Evolutionary conservation across 345 rosid species (phyloP).

Genomic region (Lepidium africanum): DNA sequence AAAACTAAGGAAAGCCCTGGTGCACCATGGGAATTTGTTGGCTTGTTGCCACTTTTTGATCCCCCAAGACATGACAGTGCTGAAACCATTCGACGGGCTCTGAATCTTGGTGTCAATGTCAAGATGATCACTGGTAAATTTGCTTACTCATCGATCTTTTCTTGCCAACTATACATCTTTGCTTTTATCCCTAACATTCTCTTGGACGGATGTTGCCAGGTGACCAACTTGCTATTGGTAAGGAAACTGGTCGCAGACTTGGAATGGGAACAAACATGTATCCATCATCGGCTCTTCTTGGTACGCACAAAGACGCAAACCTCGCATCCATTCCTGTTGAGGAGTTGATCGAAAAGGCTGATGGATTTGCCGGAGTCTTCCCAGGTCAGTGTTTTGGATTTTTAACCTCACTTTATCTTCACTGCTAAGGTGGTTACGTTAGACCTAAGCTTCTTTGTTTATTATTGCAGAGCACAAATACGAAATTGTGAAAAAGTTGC

Average conservation of each 20-base stretch:
- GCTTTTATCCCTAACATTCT: not conserved
- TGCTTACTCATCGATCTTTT: not conserved
- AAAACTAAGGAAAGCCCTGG: conserved; percentile 73
- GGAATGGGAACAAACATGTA: conserved; percentile 99
- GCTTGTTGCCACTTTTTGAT: conserved; percentile 90
- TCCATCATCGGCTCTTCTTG: conserved; percentile 91
- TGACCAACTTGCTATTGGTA: conserved; percentile 95
- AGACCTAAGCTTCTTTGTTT: conserved; percentile 1
- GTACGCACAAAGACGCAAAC: conserved; percentile 69
- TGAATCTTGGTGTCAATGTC: conserved; percentile 91
- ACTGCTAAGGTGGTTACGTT: not conserved
- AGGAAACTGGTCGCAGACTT: conserved; percentile 97
- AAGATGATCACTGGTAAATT: conserved; percentile 90
- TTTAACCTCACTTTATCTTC: not conserved
- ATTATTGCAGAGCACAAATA: conserved; percentile 72
- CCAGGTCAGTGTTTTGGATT: conserved; percentile 45
- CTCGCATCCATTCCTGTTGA: conserved; percentile 80
- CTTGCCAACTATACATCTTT: not conserved
- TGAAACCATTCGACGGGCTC: conserved; percentile 90
- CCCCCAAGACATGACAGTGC: conserved; percentile 99
- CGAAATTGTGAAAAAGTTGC: conserved; percentile 89
- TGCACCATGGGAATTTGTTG: conserved; percentile 84
- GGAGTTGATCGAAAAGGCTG: conserved; percentile 94
- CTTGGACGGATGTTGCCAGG: conserved; percentile 34
- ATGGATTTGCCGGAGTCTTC: conserved; percentile 97